These are phyloP conservation scores for Trichoderma asperellum DNA, from an alignment of 2,329 filamentous ascomycete species.

Conservation along the genomic window DNA sequence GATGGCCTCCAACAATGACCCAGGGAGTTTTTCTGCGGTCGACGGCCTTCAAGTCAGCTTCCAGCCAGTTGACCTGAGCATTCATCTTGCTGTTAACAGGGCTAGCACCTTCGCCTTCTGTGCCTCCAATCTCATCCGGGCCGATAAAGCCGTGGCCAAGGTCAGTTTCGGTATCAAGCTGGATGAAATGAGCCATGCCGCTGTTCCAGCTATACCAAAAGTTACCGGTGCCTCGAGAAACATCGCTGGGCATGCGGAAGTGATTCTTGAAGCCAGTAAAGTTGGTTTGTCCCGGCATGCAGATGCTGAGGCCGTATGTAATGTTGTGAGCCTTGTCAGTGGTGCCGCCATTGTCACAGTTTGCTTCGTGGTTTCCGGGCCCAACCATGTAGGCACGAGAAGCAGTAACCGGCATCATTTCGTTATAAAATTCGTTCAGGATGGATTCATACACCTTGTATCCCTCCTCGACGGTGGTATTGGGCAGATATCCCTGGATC, in stretches of 20 bases:
- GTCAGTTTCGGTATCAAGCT: conserved; percentile 21
- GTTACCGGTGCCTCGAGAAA: conserved; percentile 11
- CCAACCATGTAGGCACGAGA: conserved; percentile 22
- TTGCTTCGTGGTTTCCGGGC: conserved; percentile 19
- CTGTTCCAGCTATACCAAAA: conserved; percentile 26
- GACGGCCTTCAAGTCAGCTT: not conserved
- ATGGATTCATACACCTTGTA: conserved; percentile 22
- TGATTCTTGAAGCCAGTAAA: conserved; percentile 22
- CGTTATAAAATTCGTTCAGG: conserved; percentile 21
- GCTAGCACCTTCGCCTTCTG: conserved; percentile 15
- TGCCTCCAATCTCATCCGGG: conserved; percentile 15
- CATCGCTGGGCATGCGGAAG: conserved; percentile 24
- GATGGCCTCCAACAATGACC: conserved; percentile 19
- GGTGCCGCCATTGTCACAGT: conserved; percentile 20
- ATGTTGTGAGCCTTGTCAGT: conserved; percentile 20
- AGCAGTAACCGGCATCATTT: conserved; percentile 19
- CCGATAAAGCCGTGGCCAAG: conserved; percentile 23
- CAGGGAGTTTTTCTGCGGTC: conserved; percentile 17
- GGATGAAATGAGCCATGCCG: conserved; percentile 22
- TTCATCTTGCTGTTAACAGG: conserved; percentile 11
- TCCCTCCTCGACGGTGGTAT: conserved; percentile 20
- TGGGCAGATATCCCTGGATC: conserved; percentile 24
- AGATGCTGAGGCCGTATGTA: conserved; percentile 15
- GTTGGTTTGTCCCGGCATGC: conserved; percentile 23
- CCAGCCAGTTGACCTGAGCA: conserved; percentile 18